Evolutionary conservation across 331 rosid genomes (phyloP).

Genomic region (Acacia concinna): DNA sequence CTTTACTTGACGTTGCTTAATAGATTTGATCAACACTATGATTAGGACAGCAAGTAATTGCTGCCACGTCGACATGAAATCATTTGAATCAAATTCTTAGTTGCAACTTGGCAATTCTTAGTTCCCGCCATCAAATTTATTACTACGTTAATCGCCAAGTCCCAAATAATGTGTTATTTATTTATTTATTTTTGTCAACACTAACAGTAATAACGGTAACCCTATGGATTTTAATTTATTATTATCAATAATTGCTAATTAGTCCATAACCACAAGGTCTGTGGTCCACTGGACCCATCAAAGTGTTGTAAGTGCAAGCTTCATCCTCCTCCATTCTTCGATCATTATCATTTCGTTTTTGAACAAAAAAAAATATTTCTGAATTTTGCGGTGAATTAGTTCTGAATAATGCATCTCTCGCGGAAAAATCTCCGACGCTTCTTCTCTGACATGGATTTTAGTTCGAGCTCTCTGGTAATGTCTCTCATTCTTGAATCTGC

Average conservation of each 20-base stretch:
- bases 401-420: neutral
- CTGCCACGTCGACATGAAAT: neutral
- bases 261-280: too few relatives aligned
- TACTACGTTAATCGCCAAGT: neutral
- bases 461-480: conserved; percentile 33
- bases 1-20: neutral
- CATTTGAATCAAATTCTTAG: neutral
- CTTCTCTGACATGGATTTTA: conserved; percentile 16
- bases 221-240: too few relatives aligned
- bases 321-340: neutral
- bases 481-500: neutral
- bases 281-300: too few relatives aligned
- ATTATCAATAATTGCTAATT: too few relatives aligned
- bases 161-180: too few relatives aligned
- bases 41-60: neutral
- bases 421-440: neutral
- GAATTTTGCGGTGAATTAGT: neutral
- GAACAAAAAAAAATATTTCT: neutral
- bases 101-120: neutral
- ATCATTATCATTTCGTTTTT: neutral
- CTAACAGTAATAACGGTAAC: too few relatives aligned
- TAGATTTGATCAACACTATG: too few relatives aligned
- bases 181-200: too few relatives aligned
- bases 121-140: neutral
- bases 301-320: too few relatives aligned